Conservation (phyloP, 768 basidiomycete genomes). For the Suillus brevipes region DNA sequence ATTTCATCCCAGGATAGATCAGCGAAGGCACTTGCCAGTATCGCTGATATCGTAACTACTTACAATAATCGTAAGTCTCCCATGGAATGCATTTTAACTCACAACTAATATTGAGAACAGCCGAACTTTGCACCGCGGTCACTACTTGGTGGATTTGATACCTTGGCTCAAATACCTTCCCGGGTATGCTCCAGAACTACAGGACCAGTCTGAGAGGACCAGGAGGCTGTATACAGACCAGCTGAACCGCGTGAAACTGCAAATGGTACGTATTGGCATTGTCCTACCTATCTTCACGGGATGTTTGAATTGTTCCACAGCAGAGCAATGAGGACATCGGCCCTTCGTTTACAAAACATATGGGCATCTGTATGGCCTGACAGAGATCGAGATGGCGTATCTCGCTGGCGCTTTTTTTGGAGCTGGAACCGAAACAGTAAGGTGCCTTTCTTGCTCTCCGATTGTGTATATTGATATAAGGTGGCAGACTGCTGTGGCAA, state of each 20-base stretch:
- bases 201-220: not conserved
- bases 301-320: not conserved
- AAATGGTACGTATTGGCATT: not conserved
- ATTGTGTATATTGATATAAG: too few species aligned
- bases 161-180: slow-evolving; percentile 42
- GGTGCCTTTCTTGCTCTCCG: too few species aligned
- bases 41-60: not conserved
- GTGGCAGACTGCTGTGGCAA: too few species aligned
- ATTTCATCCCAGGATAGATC: not conserved
- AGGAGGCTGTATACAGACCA: slow-evolving; percentile 31
- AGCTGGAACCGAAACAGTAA: too few species aligned
- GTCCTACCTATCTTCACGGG: not conserved
- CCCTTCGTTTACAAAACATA: not conserved
- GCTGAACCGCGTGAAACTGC: not conserved
- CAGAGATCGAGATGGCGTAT: slow-evolving; percentile 47
- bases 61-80: not conserved
- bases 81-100: not conserved
- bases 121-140: slow-evolving; percentile 46
- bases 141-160: slow-evolving; percentile 51
- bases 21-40: not conserved
- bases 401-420: too few species aligned
- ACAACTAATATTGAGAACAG: not conserved
- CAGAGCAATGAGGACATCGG: not conserved
- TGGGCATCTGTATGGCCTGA: not conserved
- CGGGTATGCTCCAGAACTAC: slow-evolving; percentile 23